Evolutionary conservation across 176 grass and related monocot species (phyloP), one percentile per base, ranked within the genome.

Genomic region (Paspalum vaginatum): DNA sequence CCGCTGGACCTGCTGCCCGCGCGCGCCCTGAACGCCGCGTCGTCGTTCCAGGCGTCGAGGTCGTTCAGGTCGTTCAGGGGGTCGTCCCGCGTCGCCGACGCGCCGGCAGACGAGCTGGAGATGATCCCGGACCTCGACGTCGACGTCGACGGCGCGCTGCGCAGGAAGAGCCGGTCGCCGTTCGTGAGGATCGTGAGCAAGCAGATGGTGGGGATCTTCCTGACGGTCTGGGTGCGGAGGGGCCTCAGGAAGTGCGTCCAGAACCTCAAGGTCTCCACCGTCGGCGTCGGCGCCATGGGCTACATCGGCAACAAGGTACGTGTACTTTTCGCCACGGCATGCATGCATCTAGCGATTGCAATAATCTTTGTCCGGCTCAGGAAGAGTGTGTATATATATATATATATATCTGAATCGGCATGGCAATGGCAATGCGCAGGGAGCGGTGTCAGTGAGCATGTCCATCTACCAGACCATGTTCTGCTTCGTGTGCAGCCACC

Each of bases 271-370:
- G 91, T 97, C 48, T 92, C 94, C 62, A 89, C 94, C 37, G 91
- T 97, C 51, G 94, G 94, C 61, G 94, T 97, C 40, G 96, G 96
- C 53, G 90, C 90, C 86, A 98, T 98, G 96, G 96, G 96, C 9
- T 98, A 95, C 85, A 98, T 98, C 54, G 96, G 96, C 69, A 98
- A 95, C 88, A 98, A 95, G 84, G 32, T 32, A 32, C 32, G 32
- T 3, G 32, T 32, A 32, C 32, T 32, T 3, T 32, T 32, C 32
- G 32, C 2, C 32, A 32, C 32, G 32, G 32, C 32, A 32, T 32
- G 32, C 32, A 32, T 32, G 32, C 32, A 3, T 32, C 32, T 32
- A 3, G 1, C 32, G 32, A 32, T 32, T 3, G 32, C 32, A 32
- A 32, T 32, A 32, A 32, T 32, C 32, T 32, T 3, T 32, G 32